Base-by-base conservation (phyloP, 2,329 filamentous ascomycete species). In the Aspergillus proliferans region DNA sequence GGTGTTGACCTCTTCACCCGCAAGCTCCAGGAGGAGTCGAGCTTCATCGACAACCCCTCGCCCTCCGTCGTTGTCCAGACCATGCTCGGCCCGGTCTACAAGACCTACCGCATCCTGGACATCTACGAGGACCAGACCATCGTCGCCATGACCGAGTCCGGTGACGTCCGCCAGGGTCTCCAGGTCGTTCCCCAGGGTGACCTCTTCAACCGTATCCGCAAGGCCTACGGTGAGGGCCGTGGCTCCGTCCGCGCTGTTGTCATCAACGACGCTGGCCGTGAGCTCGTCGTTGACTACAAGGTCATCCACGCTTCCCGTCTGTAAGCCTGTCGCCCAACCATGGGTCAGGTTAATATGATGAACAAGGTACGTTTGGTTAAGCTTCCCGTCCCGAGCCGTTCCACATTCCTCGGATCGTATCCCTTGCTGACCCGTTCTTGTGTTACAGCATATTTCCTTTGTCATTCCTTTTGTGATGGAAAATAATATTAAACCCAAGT, bases 1-100 rank as follows among this genome's bases (percentile, higher is more conserved):
- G 93, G 93, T 83, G 93, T 98, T 62, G 93, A 98, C 76, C 87
- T 98, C 68, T 98, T 98, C 88, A 96, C 91, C 82, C 95, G 95
- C 83, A 89, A 97, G 80, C 84, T 98, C 60, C 90, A 97, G 70
- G 93, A 98, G 80, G 93, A 98, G 86, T 95, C 89, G 50, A 92
- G 87, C 66, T 96, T 95, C 78, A 85, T 97, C 78, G 91, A 88
- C 76, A 94, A 95, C 86, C 93, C 93, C 58, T 88, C 87, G 60
- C 92, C 92, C 63, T 95, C 88, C 63, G 93, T 98, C 53, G 84
- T 97, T 57, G 92, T 98, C 67, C 93, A 98, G 86, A 97, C 92
- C 79, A 97, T 98, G 90, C 87, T 95, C 61, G 93, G 92, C 65
- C 93, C 93, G 57, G 85, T 97, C 79, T 96, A 97, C 89, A 97